Percentiles rank a stretch among this genome's conserved stretches.
phyloP scores from a whole-genome alignment of 1,284 basidiomycete species.

The Heimioporus retisporus region DNA sequence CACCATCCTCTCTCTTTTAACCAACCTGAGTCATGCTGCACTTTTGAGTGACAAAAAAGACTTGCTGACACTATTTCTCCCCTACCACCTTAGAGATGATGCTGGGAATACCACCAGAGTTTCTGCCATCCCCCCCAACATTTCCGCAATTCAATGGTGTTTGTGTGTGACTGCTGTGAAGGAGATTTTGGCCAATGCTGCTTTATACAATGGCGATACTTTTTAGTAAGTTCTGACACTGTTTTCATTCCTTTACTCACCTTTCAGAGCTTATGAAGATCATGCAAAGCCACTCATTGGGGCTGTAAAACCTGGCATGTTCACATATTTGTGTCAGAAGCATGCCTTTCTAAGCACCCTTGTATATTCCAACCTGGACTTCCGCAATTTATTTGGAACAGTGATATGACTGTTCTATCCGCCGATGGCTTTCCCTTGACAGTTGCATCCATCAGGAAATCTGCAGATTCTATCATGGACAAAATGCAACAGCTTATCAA shows the following conservation, averaged over 20 bases:
- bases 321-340: constrained; percentile 16
- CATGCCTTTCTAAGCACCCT: background rate
- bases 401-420: background rate
- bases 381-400: constrained; percentile 16
- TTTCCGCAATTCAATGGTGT: too few relatives aligned
- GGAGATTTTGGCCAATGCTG: too few relatives aligned
- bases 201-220: too few relatives aligned
- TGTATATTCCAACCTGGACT: constrained; percentile 8
- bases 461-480: rapidly evolving
- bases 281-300: constrained; percentile 3
- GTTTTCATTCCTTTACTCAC: too few relatives aligned
- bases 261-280: background rate
- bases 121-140: background rate
- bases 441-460: background rate
- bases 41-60: background rate
- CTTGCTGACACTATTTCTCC: constrained; percentile 7
- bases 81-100: constrained; percentile 14
- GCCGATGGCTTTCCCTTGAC: constrained; percentile 2
- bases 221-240: too few relatives aligned
- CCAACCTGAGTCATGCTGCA: background rate
- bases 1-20: background rate
- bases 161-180: too few relatives aligned
- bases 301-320: background rate
- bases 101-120: background rate
- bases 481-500: constrained; percentile 2